Conservation (phyloP, 108 stramenopile genomes). For the Aurantiochytrium sp. region DNA sequence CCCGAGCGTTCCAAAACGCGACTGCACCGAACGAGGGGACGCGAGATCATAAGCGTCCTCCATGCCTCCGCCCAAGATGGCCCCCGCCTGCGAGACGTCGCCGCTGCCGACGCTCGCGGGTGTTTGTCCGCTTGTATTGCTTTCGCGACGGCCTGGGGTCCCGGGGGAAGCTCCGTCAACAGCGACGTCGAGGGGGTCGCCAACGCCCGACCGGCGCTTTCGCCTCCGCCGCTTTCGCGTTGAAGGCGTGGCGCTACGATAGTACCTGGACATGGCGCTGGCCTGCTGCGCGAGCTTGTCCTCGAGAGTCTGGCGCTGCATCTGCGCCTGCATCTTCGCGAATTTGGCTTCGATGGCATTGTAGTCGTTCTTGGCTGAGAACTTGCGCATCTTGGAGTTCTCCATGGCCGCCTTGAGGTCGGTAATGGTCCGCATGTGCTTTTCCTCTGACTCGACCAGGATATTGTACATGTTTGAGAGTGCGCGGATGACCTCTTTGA, state of each 20-base stretch:
- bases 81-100: not conserved
- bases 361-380: not conserved
- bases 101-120: not conserved
- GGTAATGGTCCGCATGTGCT: not conserved
- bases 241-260: not conserved
- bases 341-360: not conserved
- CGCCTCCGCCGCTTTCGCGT: not conserved
- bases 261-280: not conserved
- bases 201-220: not conserved
- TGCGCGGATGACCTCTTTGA: not conserved
- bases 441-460: not conserved
- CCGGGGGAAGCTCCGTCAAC: not conserved
- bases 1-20: not conserved
- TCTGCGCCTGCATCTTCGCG: not conserved
- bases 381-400: not conserved
- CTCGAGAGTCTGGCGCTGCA: not conserved
- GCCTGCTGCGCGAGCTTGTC: not conserved
- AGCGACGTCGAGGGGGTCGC: not conserved
- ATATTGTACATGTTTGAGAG: not conserved
- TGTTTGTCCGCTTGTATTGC: not conserved
- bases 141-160: not conserved
- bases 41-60: not conserved
- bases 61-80: too few relatives aligned
- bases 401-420: not conserved
- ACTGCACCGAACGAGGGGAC: not conserved